Conservation (phyloP, 1,284 basidiomycete genomes). For the Erythrobasidium hasegawianum region DNA sequence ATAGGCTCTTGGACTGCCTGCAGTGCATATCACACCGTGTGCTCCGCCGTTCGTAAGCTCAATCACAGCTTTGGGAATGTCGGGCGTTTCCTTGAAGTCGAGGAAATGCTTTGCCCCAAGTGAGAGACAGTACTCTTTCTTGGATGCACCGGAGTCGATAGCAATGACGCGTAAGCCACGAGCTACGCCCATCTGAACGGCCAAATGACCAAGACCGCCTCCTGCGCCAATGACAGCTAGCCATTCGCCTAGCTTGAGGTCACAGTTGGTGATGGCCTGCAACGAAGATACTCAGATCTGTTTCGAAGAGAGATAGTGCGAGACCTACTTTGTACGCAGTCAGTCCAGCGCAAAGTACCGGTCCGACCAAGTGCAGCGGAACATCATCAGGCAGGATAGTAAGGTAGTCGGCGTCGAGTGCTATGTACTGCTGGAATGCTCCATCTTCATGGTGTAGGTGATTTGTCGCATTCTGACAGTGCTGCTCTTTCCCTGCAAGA, state of each 20-base stretch:
- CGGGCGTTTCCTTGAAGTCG: slow-evolving; percentile 37
- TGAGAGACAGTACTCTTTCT: slow-evolving; percentile 36
- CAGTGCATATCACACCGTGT: slow-evolving; percentile 36
- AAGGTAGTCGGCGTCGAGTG: slow-evolving; percentile 3
- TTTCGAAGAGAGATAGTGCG: slow-evolving; percentile 25
- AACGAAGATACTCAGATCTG: background rate
- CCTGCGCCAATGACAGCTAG: slow-evolving; percentile 40
- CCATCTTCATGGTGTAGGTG: background rate
- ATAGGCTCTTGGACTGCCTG: slow-evolving; percentile 40
- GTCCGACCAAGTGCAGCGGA: slow-evolving; percentile 35
- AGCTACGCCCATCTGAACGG: slow-evolving; percentile 37
- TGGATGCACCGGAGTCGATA: slow-evolving; percentile 42
- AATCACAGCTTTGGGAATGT: slow-evolving; percentile 14
- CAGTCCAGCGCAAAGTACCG: slow-evolving; percentile 38
- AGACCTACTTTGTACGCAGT: slow-evolving; percentile 39
- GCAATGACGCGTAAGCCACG: slow-evolving; percentile 40
- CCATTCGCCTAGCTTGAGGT: slow-evolving; percentile 21
- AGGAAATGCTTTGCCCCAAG: slow-evolving; percentile 41
- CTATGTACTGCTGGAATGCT: slow-evolving; percentile 26
- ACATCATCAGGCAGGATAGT: slow-evolving; percentile 37
- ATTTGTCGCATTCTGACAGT: slow-evolving; percentile 27
- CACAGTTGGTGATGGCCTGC: slow-evolving; percentile 4
- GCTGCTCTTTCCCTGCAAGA: slow-evolving; percentile 25
- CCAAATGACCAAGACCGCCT: slow-evolving; percentile 39
- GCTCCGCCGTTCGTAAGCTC: slow-evolving; percentile 33